Evolutionary conservation across 768 basidiomycete genomes (phyloP).

Genomic region (Termitomyces sp.): DNA sequence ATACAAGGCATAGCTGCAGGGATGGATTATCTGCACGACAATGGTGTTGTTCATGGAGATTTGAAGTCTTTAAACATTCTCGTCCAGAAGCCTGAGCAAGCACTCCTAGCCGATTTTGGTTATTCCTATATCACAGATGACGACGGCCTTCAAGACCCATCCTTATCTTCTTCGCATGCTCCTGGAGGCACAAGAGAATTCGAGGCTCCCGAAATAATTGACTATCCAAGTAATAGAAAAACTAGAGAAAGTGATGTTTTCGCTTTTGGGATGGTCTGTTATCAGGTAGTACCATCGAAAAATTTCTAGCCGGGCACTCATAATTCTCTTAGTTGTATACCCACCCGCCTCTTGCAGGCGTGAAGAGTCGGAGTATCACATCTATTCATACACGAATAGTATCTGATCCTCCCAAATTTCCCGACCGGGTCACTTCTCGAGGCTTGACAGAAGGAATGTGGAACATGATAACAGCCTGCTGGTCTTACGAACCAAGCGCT

Average conservation of each 20-base stretch:
- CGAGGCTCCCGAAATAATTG: background rate
- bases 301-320: background rate
- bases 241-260: background rate
- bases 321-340: background rate
- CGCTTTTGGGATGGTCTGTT: background rate
- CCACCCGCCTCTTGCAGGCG: background rate
- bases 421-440: background rate
- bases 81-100: conserved; percentile 32
- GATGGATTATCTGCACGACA: conserved; percentile 27
- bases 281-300: background rate
- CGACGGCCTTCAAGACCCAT: background rate
- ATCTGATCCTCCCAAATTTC: background rate
- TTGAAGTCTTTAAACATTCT: conserved; percentile 45
- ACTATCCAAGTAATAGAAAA: background rate
- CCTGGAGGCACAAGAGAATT: background rate
- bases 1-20: conserved; percentile 26
- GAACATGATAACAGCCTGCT: background rate
- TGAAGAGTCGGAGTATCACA: background rate
- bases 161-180: conserved; percentile 1
- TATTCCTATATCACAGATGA: conserved; percentile 24
- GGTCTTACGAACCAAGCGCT: background rate
- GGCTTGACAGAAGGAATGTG: too few species aligned
- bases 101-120: conserved; percentile 50
- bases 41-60: conserved; percentile 40
- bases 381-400: too few species aligned